phyloP scores from a whole-genome alignment of 768 basidiomycete species.

The Mycena capillaripes region DNA sequence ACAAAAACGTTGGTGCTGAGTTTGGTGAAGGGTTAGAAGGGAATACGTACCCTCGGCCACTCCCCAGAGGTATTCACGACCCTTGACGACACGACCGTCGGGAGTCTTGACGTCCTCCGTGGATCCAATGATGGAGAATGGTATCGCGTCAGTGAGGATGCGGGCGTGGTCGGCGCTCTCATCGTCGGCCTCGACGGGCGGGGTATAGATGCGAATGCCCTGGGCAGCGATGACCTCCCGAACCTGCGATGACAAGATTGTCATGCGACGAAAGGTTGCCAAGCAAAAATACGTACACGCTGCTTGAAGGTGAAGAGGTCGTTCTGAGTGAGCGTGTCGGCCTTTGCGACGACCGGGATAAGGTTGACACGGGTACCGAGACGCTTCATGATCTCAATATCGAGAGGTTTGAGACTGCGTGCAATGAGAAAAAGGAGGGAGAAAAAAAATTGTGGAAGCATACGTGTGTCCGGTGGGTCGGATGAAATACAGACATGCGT shows the following conservation, averaged over 20 bases:
- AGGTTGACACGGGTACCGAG: slow-evolving; percentile 98
- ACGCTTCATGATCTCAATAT: slow-evolving; percentile 99
- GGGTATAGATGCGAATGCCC: slow-evolving; percentile 94
- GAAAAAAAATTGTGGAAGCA: slow-evolving; percentile 48
- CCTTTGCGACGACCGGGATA: slow-evolving; percentile 97
- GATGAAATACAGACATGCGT: slow-evolving; percentile 98
- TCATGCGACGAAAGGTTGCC: slow-evolving; percentile 18
- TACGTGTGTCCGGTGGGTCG: slow-evolving; percentile 97
- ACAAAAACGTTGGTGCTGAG: slow-evolving; percentile 15
- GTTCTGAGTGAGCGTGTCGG: slow-evolving; percentile 95
- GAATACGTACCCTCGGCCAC: slow-evolving; percentile 90
- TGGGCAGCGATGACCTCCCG: slow-evolving; percentile 93
- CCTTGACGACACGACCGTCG: slow-evolving; percentile 95
- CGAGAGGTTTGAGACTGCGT: slow-evolving; percentile 90
- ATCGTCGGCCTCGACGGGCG: slow-evolving; percentile 92
- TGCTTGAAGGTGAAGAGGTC: slow-evolving; percentile 95
- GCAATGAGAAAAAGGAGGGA: slow-evolving; percentile 2
- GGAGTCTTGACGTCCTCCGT: slow-evolving; percentile 93
- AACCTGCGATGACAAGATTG: slow-evolving; percentile 62
- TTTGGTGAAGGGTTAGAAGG: not conserved
- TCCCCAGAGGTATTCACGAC: slow-evolving; percentile 99
- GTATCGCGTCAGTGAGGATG: slow-evolving; percentile 90
- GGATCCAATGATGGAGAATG: slow-evolving; percentile 98
- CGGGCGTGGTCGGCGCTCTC: slow-evolving; percentile 90
- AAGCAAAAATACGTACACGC: slow-evolving; percentile 67